phyloP scores from a whole-genome alignment of 2,329 filamentous ascomycete genomes.

The Cytospora schulzeri region DNA sequence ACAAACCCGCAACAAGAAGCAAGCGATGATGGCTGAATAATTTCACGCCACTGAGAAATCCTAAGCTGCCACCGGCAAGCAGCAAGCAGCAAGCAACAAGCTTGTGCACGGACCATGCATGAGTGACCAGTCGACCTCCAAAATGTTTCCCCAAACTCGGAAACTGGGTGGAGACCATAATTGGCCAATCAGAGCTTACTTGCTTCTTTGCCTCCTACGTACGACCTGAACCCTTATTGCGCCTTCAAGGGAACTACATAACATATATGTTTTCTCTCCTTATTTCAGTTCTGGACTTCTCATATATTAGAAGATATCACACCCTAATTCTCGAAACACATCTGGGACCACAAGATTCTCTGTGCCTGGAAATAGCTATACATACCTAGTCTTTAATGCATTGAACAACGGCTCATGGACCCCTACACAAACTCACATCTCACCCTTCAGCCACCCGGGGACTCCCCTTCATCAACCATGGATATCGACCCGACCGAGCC shows the following conservation, averaged over 20 bases:
- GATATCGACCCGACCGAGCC: slow-evolving; percentile 16
- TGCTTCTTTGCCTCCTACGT: not conserved
- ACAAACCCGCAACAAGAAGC: not conserved
- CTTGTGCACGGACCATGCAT: not conserved
- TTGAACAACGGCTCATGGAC: slow-evolving; percentile 8
- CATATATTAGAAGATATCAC: not conserved
- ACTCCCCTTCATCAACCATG: slow-evolving; percentile 15
- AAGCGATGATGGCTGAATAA: not conserved
- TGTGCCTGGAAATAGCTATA: not conserved
- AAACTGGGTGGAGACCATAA: slow-evolving; percentile 2
- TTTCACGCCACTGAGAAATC: slow-evolving; percentile 14
- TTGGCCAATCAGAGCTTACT: slow-evolving; percentile 24
- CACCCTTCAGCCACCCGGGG: slow-evolving; percentile 16
- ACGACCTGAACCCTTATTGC: not conserved
- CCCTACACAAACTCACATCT: slow-evolving; percentile 26
- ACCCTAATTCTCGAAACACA: not conserved
- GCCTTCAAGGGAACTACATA: slow-evolving; percentile 9
- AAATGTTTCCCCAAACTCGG: not conserved
- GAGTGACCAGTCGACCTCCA: not conserved
- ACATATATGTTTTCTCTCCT: not conserved
- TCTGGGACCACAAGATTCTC: not conserved
- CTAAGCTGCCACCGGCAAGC: not conserved
- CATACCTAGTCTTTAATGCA: not conserved
- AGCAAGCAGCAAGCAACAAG: too few species aligned
- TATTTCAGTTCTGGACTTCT: not conserved